Base-by-base conservation (phyloP, 192 early-diverging fungal species). In the Chytriomyces sp. region DNA sequence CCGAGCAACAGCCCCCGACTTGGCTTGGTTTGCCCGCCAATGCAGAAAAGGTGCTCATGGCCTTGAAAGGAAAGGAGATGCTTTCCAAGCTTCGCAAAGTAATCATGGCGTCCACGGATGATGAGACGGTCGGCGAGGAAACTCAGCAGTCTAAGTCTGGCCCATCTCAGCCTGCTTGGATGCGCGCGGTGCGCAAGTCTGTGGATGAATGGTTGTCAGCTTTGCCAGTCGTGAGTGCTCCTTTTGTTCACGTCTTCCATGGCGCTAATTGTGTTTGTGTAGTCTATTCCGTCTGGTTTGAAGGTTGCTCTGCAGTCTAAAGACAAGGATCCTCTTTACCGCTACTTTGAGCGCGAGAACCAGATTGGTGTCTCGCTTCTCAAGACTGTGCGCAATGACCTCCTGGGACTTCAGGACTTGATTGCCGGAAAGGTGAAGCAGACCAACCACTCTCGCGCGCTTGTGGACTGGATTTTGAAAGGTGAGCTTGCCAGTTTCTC, bases 21-120 rank as follows among this genome's bases (percentile, higher is more conserved):
- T 99, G 98, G 98, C 83, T 99, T 39, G 95, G 98, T 7, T 85
- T 99, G 57, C 96, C 96, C 26, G 72, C 85, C 4, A 95, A 94
- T 72, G 95, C 98, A 14, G 98, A 99, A 78, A 90, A 87, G 57
- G 89, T 98, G 44, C 81, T 98, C 36, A 86, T 94, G 64, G 89
- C 91, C 28, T 83, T 85, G 36, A 93, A 94, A 79, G 90, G 87
- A 41, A 85, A 85, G 30, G 85, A 77, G 1, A 86, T 95, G 82
- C 65, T 98, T n/a, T 77, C 81, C 52, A 96, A 98, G 62, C 87
- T 93, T n/a, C 88, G 90, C 55, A 91, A 90, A 76, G 87, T 99
- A 80, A 90, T 89, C 75, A 86, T 85, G 30, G 80, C 92, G 57
- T 81, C 84, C 28, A 91, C 91, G 67, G 96, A 96, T 44, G 94